Base-by-base conservation (phyloP, 768 basidiomycete species). In the Mycena latifolia region DNA sequence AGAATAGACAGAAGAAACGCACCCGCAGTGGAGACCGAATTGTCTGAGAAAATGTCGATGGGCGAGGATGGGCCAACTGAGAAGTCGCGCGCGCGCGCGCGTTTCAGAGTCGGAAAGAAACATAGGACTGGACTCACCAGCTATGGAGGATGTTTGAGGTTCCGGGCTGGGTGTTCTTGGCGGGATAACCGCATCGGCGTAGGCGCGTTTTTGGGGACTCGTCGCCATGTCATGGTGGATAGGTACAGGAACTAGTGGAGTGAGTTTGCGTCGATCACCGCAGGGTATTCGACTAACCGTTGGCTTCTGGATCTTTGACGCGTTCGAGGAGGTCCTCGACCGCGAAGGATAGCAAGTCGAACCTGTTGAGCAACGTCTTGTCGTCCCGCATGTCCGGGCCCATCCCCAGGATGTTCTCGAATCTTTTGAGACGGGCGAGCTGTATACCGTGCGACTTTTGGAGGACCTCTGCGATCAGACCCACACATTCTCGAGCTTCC, bases 241-340 rank as follows among this genome's bases (percentile, higher is more conserved):
- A 27, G 66, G 66, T 27, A 22, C 43, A 20, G 56, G 55, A 5
- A 62, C 66, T 67, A 17, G 20, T 12, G 10, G 25, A 14, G 37
- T 35, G 37, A 54, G 37, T 20, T 27, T 5, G 18, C 9, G 47
- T 11, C 22, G 31, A 31, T 25, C 24, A 12, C 47, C 4, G 24
- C 22, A 50, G 41, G 27, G 54, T 37, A 45, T 12, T 7, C 39
- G 55, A 48, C 43, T 70, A 67, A 64, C 41, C n/a, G 37, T 59
- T 66, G 24, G 73, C 73, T 17, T 69, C 67, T 2, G 73, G 70
- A 25, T 74, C 73, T 33, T 67, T 75, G 11, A 52, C 35, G 28
- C 71, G 66, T 37, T 74, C 73, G 2, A 67, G 33, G 1, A 75
- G 51, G 39, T 75, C 76, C 28, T 69, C 74, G 1, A 76, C 61